Percentiles rank a stretch among this genome's conserved stretches.
Conservation (phyloP, 805 yeast genomes). For the Trichomonascus vanleenenianus region DNA sequence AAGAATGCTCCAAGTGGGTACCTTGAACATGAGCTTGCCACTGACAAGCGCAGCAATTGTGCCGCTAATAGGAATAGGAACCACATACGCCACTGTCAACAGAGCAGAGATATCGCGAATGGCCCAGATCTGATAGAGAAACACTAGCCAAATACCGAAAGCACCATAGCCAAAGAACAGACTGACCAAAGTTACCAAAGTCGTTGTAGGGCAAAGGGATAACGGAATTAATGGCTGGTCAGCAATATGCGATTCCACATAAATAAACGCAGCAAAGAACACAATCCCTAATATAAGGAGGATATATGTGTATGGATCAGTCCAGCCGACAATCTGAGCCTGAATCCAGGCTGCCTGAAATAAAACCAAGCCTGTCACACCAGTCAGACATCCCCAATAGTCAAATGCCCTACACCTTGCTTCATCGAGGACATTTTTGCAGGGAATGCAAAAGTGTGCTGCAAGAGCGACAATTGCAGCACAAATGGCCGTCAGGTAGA, state of each 20-base stretch:
- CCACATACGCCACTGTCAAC: constrained; percentile 37
- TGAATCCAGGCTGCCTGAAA: constrained; percentile 69
- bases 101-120: constrained; percentile 44
- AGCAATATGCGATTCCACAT: constrained; percentile 40
- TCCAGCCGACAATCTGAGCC: constrained; percentile 69
- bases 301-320: constrained; percentile 46
- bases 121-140: constrained; percentile 45
- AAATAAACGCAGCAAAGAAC: constrained; percentile 38
- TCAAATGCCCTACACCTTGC: constrained; percentile 31
- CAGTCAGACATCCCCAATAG: constrained; percentile 46
- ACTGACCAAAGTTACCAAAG: constrained; percentile 41
- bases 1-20: constrained; percentile 46
- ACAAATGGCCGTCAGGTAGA: constrained; percentile 40
- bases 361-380: constrained; percentile 52
- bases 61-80: constrained; percentile 46
- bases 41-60: constrained; percentile 46
- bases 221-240: constrained; percentile 49
- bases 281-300: constrained; percentile 45
- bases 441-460: constrained; percentile 35
- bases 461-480: constrained; percentile 28
- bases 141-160: constrained; percentile 65
- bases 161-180: constrained; percentile 68
- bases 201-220: constrained; percentile 37
- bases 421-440: constrained; percentile 11
- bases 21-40: constrained; percentile 38